Evolutionary conservation across 495 filamentous ascomycete species (phyloP), one percentile per base, ranked within the genome.

Genomic region (Terfezia claveryi): DNA sequence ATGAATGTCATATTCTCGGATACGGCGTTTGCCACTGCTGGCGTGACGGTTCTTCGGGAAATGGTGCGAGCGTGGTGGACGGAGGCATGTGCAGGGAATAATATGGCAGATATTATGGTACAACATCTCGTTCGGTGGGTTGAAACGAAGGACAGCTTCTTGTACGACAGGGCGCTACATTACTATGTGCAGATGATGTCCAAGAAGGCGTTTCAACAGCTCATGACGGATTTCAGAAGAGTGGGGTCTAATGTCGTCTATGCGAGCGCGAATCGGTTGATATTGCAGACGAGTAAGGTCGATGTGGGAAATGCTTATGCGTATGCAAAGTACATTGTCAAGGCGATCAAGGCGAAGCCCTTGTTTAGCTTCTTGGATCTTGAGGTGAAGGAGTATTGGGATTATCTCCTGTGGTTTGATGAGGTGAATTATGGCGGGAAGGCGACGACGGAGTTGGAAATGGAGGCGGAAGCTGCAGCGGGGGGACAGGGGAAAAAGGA

Each of bases 41-140:
- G 88, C 38, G 80, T 94, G 7, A 74, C 79, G 20, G 91, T 96
- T 12, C 72, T 99, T 4, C 80, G 91, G 6, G 91, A 95, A 66
- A 96, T 99, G 91, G 91, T 99, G 58, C 95, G 94, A 66, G 78
- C 84, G 2, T 99, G 92, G 92, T 95, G 89, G 87, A 77, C 80
- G 0, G 87, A 96, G 70, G 91, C 91, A 10, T 94, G 87, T 68
- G 81, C 79, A 54, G 88, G 87, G 5, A 86, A 83, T 57, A 80
- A 74, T 27, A 94, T 95, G 86, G 91, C 91, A 9, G 91, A 99
- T 66, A 80, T 96, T 57, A 92, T 99, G 77, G 92, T 99, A 14
- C 85, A 94, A 66, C 88, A 96, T 68, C 74, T 99, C 32, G 86
- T 99, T 23, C 83, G 92, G 61, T 99, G 91, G 91, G 86, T 96